phyloP scores from a whole-genome alignment of 306 rosid genomes.

The Herpetospermum pedunculosum region DNA sequence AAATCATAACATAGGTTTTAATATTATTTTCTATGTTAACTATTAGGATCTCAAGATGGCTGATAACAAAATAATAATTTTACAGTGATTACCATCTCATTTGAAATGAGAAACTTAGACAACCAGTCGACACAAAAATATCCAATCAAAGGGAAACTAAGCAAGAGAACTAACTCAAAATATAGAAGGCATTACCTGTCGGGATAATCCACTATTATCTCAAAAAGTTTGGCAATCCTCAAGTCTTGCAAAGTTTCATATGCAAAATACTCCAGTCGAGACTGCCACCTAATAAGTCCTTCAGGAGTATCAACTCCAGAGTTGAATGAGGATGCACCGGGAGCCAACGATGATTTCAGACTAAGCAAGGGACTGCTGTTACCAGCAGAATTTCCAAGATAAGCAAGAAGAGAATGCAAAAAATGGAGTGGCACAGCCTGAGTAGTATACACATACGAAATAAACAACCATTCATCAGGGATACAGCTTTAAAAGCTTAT shows the following conservation, averaged over 20 bases:
- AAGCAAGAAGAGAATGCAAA: conserved; percentile 87
- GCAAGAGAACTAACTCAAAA: conserved; percentile 2
- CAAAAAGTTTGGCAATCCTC: conserved; percentile 84
- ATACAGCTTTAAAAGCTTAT: not conserved
- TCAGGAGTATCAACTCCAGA: conserved; percentile 76
- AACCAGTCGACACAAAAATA: not conserved
- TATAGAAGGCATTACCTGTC: conserved; percentile 49
- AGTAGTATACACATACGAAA: conserved; percentile 15
- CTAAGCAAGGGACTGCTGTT: conserved; percentile 60
- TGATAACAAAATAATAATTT: not conserved
- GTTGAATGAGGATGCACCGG: conserved; percentile 50
- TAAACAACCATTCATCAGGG: conserved; percentile 13
- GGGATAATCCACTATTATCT: conserved; percentile 95
- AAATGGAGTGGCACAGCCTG: conserved; percentile 95
- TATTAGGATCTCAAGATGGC: not conserved
- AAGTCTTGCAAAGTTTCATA: conserved; percentile 93
- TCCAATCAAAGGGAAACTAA: not conserved
- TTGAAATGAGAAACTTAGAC: not conserved
- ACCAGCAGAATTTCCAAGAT: conserved; percentile 73
- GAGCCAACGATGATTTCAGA: conserved; percentile 70
- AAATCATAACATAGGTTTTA: not conserved
- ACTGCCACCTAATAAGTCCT: conserved; percentile 89
- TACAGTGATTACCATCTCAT: not conserved
- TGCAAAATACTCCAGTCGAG: conserved; percentile 92
- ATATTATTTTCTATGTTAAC: not conserved